Conservation (phyloP, 1,284 basidiomycete species). For the Erythrobasidium hasegawianum region DNA sequence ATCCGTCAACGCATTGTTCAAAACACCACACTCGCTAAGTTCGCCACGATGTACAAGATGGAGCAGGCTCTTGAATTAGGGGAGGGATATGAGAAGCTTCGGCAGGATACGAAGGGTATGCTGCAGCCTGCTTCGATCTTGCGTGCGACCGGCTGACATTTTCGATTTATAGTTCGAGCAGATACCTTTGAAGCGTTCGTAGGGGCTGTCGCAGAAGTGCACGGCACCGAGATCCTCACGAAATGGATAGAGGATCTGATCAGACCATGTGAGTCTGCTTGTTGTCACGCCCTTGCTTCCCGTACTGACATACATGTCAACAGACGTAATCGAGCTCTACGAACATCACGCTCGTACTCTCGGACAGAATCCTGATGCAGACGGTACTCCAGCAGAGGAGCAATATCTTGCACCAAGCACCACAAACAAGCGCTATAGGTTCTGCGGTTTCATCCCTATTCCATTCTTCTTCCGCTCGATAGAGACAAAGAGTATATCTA, state of each 20-base stretch:
- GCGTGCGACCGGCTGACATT: neutral
- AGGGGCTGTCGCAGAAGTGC: slow-evolving; percentile 29
- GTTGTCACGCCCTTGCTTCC: neutral
- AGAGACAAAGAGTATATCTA: slow-evolving; percentile 22
- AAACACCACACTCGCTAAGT: slow-evolving; percentile 28
- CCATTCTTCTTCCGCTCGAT: slow-evolving; percentile 21
- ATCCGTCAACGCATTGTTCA: slow-evolving; percentile 29
- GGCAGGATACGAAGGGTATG: slow-evolving; percentile 28
- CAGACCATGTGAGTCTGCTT: slow-evolving; percentile 14
- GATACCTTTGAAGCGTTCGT: slow-evolving; percentile 35
- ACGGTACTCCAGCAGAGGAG: slow-evolving; percentile 1
- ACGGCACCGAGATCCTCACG: slow-evolving; percentile 12
- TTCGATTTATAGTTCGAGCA: slow-evolving; percentile 8
- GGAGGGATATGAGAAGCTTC: slow-evolving; percentile 12
- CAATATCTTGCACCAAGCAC: neutral
- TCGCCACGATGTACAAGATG: slow-evolving; percentile 32
- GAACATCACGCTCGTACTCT: slow-evolving; percentile 20
- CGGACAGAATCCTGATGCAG: neutral
- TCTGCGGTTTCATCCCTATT: slow-evolving; percentile 29
- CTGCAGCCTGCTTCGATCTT: neutral
- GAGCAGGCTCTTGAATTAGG: slow-evolving; percentile 30
- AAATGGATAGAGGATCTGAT: slow-evolving; percentile 31
- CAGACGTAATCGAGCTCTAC: slow-evolving; percentile 29
- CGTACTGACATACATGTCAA: neutral
- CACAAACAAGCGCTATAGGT: neutral